Evolutionary conservation across 2,329 filamentous ascomycete species (phyloP), one percentile per base, ranked within the genome.

Genomic region (Exophiala sp.): DNA sequence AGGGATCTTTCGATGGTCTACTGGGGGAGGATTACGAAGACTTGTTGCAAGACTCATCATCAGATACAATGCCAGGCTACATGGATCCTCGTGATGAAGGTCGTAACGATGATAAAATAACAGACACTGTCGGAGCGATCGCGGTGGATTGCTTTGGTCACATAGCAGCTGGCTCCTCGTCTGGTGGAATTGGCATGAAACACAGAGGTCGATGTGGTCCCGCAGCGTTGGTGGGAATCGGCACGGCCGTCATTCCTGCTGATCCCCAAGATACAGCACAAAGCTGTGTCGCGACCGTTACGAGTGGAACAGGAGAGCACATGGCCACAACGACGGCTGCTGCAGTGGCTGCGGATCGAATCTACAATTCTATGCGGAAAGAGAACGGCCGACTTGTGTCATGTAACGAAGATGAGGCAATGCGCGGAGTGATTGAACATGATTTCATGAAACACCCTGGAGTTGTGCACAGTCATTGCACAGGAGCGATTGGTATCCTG

Each of bases 121-220:
- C 87, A 2, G 94, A 99, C 74, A 99, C 94, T 10, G 91, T 99
- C 55, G 94, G 95, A 41, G 94, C 91, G 24, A 96, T 99, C 66
- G 94, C 91, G 9, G 86, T 99, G 59, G 94, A 99, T 66, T 80
- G 81, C 46, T 82, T 80, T 63, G 94, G 94, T 12, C 86, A 87
- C 54, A 96, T 99, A 66, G 92, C 95, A 3, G 94, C 92, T 3
- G 94, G 88, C 12, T 96, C 94, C 1, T 99, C 94, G 1, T 99
- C 95, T 12, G 94, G 94, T 5, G 94, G 94, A 1, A 99, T 99
- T 68, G 92, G 94, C 24, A 96, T 99, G 92, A 99, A 99, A 69
- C 91, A 96, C 70, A 84, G 85, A 56, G 95, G 94, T 5, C 87
- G 94, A 34, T 82, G 96, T 59, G 95, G 94, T 0, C 94, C 94